A percentile compares a stretch with the other conserved stretches of the same genome.
These are phyloP conservation scores for Biscutella auriculata DNA, from an alignment of 441 rosid genomes.

Conservation along the genomic window DNA sequence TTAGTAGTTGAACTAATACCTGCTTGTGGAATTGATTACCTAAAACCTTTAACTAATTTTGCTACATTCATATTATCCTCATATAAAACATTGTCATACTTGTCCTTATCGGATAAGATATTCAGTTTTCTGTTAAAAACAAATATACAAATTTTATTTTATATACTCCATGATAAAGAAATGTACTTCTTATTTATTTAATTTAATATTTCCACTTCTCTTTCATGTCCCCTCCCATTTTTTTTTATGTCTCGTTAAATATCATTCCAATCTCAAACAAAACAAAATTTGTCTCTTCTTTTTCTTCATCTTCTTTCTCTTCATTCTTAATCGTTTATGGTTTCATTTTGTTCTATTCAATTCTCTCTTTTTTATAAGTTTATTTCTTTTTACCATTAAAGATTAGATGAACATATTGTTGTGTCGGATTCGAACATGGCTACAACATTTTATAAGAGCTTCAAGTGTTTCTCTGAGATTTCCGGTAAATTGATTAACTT, in stretches of 20 bases:
- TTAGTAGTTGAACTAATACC: constrained; percentile 21
- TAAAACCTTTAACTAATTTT: constrained; percentile 12
- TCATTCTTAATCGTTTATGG: not conserved
- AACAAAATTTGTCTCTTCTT: constrained; percentile 16
- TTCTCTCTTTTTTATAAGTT: not conserved
- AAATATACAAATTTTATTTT: constrained; percentile 1
- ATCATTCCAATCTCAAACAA: constrained; percentile 19
- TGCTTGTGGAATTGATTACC: constrained; percentile 15
- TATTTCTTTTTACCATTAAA: not conserved
- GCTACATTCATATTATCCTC: not conserved
- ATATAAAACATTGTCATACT: not conserved
- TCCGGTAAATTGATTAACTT: constrained; percentile 40
- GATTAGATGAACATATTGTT: too few relatives aligned
- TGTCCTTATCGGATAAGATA: constrained; percentile 22
- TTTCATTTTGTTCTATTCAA: not conserved
- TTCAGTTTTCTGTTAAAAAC: constrained; percentile 18
- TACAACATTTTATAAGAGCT: constrained; percentile 60
- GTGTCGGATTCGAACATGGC: constrained; percentile 33
- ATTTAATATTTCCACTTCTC: constrained; percentile 15
- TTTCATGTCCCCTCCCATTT: constrained; percentile 21
- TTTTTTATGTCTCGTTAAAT: constrained; percentile 7
- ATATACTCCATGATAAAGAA: not conserved
- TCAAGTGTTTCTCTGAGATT: constrained; percentile 72
- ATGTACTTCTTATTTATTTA: constrained; percentile 1
- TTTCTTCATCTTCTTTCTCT: too few relatives aligned